These are phyloP conservation scores for Trichocomaceae sp. DNA, from an alignment of 2,329 filamentous ascomycete genomes.

Conservation along the genomic window DNA sequence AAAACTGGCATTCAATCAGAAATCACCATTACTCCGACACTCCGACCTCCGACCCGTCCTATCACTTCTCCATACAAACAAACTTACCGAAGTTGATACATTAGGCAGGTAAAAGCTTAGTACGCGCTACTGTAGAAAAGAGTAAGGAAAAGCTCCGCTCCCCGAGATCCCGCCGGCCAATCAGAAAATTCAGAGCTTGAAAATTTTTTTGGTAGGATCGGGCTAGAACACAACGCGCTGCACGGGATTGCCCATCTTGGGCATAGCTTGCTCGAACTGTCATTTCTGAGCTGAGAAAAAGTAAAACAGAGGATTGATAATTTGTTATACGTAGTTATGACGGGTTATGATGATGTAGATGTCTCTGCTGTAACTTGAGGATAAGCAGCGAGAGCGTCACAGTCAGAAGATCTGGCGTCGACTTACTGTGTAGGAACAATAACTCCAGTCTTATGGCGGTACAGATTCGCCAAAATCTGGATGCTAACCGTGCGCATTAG, in stretches of 20 bases:
- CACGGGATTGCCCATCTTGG: constrained; percentile 1
- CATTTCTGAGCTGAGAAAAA: no score
- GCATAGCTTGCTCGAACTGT: not conserved
- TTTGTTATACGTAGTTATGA: not conserved
- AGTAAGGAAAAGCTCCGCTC: not conserved
- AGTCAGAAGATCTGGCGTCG: no score
- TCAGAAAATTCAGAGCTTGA: not conserved
- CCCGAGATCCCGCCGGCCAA: not conserved
- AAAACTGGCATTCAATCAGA: not conserved
- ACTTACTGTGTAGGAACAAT: no score
- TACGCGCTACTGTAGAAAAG: no score
- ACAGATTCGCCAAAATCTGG: not conserved
- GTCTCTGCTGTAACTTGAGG: no score
- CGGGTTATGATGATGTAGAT: not conserved
- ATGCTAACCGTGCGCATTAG: no score
- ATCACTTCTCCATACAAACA: not conserved
- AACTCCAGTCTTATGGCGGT: no score
- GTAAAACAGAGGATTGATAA: no score
- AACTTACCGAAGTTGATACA: not conserved
- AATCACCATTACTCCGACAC: not conserved
- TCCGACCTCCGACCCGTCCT: not conserved
- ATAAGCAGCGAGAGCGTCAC: no score
- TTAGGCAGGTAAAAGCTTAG: not conserved
- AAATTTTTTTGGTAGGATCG: not conserved
- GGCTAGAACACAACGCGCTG: not conserved